Conservation (phyloP, 108 stramenopile genomes). For the Cyclostephanos invisitatus region DNA sequence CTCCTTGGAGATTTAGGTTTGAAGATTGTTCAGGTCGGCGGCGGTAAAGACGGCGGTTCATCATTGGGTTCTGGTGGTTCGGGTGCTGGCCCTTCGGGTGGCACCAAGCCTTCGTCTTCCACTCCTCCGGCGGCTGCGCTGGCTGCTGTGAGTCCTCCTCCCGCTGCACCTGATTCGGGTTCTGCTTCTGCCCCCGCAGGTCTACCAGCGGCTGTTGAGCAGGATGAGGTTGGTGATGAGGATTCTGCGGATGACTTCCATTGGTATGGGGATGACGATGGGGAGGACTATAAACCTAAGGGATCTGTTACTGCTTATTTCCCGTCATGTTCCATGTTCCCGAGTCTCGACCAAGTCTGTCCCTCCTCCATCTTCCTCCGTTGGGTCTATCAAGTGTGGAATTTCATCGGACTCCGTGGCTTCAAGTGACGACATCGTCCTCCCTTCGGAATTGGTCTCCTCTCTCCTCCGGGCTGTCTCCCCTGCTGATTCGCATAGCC, state of each 20-base stretch:
- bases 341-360: too few relatives aligned
- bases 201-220: neutral
- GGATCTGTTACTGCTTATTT: neutral
- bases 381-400: too few relatives aligned
- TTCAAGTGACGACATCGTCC: neutral
- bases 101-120: neutral
- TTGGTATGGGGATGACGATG: neutral
- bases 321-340: neutral
- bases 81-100: neutral
- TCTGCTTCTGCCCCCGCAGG: neutral
- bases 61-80: neutral
- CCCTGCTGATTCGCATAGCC: neutral
- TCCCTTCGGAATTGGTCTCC: neutral
- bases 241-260: neutral
- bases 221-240: neutral
- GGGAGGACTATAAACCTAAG: neutral
- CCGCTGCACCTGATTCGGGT: neutral
- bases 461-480: neutral
- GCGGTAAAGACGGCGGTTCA: neutral
- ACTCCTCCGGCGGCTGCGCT: neutral
- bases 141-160: neutral
- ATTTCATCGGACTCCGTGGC: too few relatives aligned
- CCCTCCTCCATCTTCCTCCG: too few relatives aligned
- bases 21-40: neutral
- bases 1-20: neutral